Conservation (phyloP, 2,329 filamentous ascomycete species). For the Shiraia bambusicola region DNA sequence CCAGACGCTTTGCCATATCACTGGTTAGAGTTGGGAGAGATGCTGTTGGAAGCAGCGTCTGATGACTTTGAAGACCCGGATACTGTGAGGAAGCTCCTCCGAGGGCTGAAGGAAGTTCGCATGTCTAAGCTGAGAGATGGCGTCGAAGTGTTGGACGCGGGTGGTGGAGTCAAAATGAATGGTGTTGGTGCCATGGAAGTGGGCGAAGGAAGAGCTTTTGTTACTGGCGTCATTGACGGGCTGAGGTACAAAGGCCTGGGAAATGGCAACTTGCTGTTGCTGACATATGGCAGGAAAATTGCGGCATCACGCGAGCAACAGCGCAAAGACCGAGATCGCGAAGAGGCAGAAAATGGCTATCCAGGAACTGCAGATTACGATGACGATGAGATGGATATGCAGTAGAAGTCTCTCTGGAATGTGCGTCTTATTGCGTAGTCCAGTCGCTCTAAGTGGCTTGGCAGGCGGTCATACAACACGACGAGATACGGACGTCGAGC, state of each 20-base stretch:
- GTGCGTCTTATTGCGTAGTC: no score
- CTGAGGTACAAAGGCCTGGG: constrained; percentile 53
- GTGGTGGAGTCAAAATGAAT: constrained; percentile 69
- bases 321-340: constrained; percentile 73
- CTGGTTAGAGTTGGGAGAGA: constrained; percentile 89
- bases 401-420: no score
- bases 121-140: constrained; percentile 84
- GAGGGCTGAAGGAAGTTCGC: constrained; percentile 83
- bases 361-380: constrained; percentile 60
- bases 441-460: no score
- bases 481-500: no score
- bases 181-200: constrained; percentile 94
- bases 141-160: constrained; percentile 69
- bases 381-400: constrained; percentile 50
- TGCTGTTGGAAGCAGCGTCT: constrained; percentile 78
- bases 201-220: constrained; percentile 80
- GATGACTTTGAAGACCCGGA: constrained; percentile 79
- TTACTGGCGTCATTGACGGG: constrained; percentile 83
- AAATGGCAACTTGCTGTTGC: background rate
- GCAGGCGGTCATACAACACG: no score
- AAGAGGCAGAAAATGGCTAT: constrained; percentile 60
- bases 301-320: constrained; percentile 77
- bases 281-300: constrained; percentile 61
- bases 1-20: constrained; percentile 81
- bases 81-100: constrained; percentile 70